Evolutionary conservation across 192 early-diverging fungal species (phyloP).

Genomic region (Rhizophagus prolifer): DNA sequence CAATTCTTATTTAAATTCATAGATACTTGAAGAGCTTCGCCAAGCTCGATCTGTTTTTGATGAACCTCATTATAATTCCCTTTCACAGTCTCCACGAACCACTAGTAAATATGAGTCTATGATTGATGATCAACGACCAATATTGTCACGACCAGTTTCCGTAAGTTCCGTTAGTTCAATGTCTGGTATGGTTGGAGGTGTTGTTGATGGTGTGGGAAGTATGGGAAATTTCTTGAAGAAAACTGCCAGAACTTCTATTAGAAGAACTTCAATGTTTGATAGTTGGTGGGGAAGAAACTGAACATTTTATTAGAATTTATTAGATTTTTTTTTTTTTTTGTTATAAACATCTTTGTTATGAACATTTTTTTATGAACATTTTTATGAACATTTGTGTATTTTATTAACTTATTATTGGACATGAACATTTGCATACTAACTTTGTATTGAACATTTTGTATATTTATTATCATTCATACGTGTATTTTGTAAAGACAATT

Average conservation of each 20-base stretch:
- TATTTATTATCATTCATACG: no score
- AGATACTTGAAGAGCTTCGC: slow-evolving; percentile 43
- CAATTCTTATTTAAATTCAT: neutral
- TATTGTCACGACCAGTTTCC: slow-evolving; percentile 36
- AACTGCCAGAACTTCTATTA: slow-evolving; percentile 38
- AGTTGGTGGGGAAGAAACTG: slow-evolving; percentile 24
- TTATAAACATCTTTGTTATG: no score
- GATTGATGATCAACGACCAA: slow-evolving; percentile 37
- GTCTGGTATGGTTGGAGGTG: slow-evolving; percentile 44
- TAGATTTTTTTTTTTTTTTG: neutral
- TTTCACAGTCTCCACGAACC: slow-evolving; percentile 36
- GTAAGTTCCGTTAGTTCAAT: slow-evolving; percentile 40
- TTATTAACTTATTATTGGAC: no score
- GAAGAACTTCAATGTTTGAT: slow-evolving; percentile 33
- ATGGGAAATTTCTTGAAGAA: slow-evolving; percentile 43
- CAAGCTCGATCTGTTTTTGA: slow-evolving; percentile 41
- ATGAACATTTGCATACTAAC: no score
- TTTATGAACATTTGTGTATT: no score
- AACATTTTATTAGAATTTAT: neutral
- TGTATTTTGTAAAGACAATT: no score
- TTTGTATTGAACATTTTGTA: no score
- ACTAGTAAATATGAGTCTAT: slow-evolving; percentile 38
- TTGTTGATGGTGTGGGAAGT: slow-evolving; percentile 46
- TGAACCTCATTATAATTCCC: slow-evolving; percentile 35
- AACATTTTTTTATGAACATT: no score